phyloP scores from a whole-genome alignment of 1,284 basidiomycete genomes.

The Irpex lacteus region DNA sequence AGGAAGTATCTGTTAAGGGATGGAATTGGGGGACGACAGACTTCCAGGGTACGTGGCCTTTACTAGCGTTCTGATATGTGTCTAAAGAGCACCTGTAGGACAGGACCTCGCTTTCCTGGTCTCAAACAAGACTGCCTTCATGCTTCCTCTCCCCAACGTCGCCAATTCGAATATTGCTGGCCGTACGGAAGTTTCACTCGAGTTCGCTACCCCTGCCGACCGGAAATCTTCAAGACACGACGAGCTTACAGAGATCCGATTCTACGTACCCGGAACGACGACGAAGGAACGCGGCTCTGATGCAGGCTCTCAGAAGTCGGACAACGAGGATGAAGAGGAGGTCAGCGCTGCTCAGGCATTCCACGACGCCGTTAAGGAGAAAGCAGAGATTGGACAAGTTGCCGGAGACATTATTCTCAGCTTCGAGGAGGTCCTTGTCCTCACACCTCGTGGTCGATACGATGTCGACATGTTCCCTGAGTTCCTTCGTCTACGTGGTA shows the following conservation, averaged over 20 bases:
- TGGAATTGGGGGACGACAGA: conserved; percentile 99
- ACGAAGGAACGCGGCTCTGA: conserved; percentile 73
- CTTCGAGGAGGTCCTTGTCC: conserved; percentile 95
- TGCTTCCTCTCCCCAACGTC: conserved; percentile 84
- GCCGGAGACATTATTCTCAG: conserved; percentile 92
- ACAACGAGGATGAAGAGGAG: conserved; percentile 68
- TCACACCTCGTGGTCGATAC: conserved; percentile 95
- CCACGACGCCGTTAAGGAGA: conserved; percentile 96
- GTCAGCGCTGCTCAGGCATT: conserved; percentile 93
- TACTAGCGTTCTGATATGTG: background rate
- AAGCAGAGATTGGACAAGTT: conserved; percentile 93
- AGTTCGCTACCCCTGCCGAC: conserved; percentile 66
- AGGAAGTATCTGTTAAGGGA: conserved; percentile 88
- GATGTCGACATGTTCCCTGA: conserved; percentile 98
- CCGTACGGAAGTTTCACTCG: conserved; percentile 95
- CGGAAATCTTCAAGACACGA: conserved; percentile 59
- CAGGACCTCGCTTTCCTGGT: conserved; percentile 90
- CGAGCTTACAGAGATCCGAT: conserved; percentile 94
- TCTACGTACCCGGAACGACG: conserved; percentile 90
- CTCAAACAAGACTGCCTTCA: conserved; percentile 89
- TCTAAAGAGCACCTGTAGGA: conserved; percentile 44
- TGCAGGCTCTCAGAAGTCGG: conserved; percentile 71
- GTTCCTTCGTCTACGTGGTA: conserved; percentile 92
- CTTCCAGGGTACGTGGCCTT: conserved; percentile 72
- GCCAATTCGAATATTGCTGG: conserved; percentile 98